Evolutionary conservation across 2,329 filamentous ascomycete species (phyloP), one percentile per base, ranked within the genome.

Genomic region (Stagonosporopsis chrysanthemi): DNA sequence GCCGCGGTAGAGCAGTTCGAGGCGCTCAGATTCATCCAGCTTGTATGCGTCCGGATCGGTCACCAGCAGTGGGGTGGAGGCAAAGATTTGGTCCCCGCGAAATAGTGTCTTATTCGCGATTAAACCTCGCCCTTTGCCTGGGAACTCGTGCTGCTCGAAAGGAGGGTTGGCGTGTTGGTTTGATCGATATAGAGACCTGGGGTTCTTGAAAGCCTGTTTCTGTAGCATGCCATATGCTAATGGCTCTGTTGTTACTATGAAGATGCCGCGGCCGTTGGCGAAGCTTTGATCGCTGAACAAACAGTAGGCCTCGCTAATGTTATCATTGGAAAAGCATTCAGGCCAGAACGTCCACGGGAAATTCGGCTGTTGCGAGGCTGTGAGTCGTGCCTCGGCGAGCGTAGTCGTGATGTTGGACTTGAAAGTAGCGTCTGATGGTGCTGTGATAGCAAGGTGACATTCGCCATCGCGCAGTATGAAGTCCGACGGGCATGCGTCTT

Each of bases 301-400:
- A 48, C 73, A 75, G 29, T 69, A 65, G 1, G 72, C 66, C 4
- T 71, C 68, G 23, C 58, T 40, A 14, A 56, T 65, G 19, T 70
- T 53, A 9, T 70, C 65, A 26, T 61, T 70, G 1, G 68, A 61
- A 46, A 69, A 75, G 47, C 73, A 75, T 51, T 74, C 65, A 0
- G 73, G 73, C 66, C 67, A 70, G 45, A 68, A 71, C 0, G 71
- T 70, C 73, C 73, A 75, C 2, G 70, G 72, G 36, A 72, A 73
- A 40, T 71, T 48, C 7, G 58, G 45, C 6, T 56, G 19, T 35
- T 63, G 45, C 29, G 65, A 59, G 7, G 69, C 70, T n/a, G 58
- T 35, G 6, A 33, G 44, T 12, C 66, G 63, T 15, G 70, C 59
- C 28, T 73, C 66, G 28, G 71, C 65, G 14, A 73, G 53, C 19